phyloP scores from a whole-genome alignment of 192 early-diverging fungal genomes.

The Spizellomyces sp. region DNA sequence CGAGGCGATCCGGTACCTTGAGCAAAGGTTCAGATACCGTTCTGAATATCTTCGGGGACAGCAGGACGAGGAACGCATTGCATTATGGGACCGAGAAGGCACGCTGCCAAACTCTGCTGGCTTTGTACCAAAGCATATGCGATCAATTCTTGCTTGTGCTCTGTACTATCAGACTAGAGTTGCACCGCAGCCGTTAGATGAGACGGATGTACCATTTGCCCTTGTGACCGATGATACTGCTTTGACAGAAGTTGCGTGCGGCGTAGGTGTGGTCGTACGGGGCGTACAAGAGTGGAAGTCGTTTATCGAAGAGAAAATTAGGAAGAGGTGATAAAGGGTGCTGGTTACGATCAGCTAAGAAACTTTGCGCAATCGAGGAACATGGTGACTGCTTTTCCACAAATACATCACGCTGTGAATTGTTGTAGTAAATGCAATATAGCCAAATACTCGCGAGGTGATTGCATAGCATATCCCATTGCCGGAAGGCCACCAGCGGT shows the following conservation, averaged over 20 bases:
- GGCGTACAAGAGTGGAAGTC: neutral
- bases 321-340: neutral
- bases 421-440: too few species aligned
- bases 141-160: constrained; percentile 24
- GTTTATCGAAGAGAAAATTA: neutral
- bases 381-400: too few species aligned
- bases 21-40: constrained; percentile 50
- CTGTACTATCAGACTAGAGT: constrained; percentile 19
- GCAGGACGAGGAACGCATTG: constrained; percentile 21
- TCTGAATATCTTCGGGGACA: constrained; percentile 41
- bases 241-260: neutral
- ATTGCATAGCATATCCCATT: neutral
- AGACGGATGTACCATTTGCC: constrained; percentile 12
- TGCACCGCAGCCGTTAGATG: neutral
- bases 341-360: neutral
- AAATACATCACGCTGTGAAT: too few species aligned
- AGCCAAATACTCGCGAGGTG: neutral
- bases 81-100: constrained; percentile 12
- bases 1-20: constrained; percentile 56
- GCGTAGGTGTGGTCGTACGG: neutral
- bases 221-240: constrained; percentile 25
- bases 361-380: too few species aligned
- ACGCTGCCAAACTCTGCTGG: neutral
- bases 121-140: constrained; percentile 13
- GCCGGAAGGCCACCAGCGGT: neutral